Percentiles rank a stretch among this genome's conserved stretches.
Evolutionary conservation across 345 rosid species (phyloP).

Genomic region (Zanthoxylum bungeanum): DNA sequence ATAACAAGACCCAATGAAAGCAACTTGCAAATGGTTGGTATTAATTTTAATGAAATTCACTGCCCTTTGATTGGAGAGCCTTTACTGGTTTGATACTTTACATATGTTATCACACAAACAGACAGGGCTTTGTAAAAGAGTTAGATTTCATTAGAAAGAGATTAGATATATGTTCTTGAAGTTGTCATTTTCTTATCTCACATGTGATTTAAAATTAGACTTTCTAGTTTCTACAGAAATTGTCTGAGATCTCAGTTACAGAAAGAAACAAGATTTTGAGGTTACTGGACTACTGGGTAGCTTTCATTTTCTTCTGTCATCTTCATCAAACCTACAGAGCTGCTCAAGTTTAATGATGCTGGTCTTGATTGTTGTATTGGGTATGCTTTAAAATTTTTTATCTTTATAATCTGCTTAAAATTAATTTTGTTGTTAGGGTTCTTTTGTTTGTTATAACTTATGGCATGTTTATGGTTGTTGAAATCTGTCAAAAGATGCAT

Average conservation of each 20-base stretch:
- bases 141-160: too few species aligned
- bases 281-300: neutral
- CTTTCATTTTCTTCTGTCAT: neutral
- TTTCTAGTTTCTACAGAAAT: too few species aligned
- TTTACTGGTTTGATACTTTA: too few species aligned
- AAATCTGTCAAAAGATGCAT: neutral
- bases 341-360: neutral
- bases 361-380: neutral
- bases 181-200: too few species aligned
- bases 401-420: conserved; percentile 15
- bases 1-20: too few species aligned
- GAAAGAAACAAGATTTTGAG: neutral
- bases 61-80: too few species aligned
- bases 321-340: conserved; percentile 15
- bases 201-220: too few species aligned
- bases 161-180: too few species aligned
- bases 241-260: neutral
- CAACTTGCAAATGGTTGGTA: too few species aligned
- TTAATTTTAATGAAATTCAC: too few species aligned
- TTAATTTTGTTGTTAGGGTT: neutral
- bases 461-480: conserved; percentile 10
- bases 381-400: conserved; percentile 11
- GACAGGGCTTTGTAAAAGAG: too few species aligned
- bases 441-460: neutral
- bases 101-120: too few species aligned